Percentiles rank a stretch among this genome's conserved stretches.
Conservation (phyloP, 225 moss, liverwort and hornwort genomes). For the Polytrichum commune region DNA sequence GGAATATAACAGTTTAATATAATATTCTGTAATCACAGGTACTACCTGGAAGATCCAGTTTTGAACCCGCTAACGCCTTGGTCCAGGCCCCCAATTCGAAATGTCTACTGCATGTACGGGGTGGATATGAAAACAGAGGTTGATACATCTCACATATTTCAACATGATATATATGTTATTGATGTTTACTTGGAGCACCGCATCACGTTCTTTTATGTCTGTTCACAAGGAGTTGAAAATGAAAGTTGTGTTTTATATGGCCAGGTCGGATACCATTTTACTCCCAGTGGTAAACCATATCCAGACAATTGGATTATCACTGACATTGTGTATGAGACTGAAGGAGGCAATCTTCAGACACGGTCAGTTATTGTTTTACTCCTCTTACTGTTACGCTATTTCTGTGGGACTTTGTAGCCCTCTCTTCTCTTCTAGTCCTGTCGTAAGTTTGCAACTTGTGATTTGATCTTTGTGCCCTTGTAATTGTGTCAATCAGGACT, state of each 20-base stretch:
- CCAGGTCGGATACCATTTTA: constrained; percentile 85
- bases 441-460: neutral
- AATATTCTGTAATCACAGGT: constrained; percentile 34
- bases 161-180: too few relatives aligned
- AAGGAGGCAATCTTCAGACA: constrained; percentile 76
- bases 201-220: neutral
- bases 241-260: constrained; percentile 14
- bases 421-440: too few relatives aligned
- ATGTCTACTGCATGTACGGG: constrained; percentile 95
- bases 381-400: too few relatives aligned
- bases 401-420: too few relatives aligned
- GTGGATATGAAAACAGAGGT: constrained; percentile 97
- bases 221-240: constrained; percentile 7
- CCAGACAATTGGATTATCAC: constrained; percentile 92
- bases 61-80: constrained; percentile 96
- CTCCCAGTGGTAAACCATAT: constrained; percentile 90
- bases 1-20: neutral
- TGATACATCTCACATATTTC: neutral
- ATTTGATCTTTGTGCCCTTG: neutral
- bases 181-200: neutral
- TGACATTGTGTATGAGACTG: constrained; percentile 83
- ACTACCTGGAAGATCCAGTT: constrained; percentile 89
- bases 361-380: constrained; percentile 44
- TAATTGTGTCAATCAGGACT: too few relatives aligned
- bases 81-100: constrained; percentile 96